Evolutionary conservation across 2,329 filamentous ascomycete species (phyloP).

Genomic region (Neofusicoccum sp.): DNA sequence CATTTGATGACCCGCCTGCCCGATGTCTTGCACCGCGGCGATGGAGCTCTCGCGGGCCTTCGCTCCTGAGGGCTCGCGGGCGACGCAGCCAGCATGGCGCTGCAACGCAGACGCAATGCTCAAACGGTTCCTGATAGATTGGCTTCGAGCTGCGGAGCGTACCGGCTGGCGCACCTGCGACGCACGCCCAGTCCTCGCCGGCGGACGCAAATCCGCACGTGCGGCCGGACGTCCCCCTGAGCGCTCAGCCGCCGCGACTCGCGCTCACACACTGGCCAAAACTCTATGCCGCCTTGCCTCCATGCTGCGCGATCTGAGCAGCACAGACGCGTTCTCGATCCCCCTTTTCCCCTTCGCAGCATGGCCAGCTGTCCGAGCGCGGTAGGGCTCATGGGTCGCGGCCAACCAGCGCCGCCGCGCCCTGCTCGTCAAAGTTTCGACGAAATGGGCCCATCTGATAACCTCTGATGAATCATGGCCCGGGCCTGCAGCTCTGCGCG

Average conservation of each 20-base stretch:
- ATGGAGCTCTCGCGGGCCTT: too few species aligned
- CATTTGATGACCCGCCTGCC: neutral
- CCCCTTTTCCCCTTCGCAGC: neutral
- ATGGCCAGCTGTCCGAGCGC: neutral
- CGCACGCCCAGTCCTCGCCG: neutral
- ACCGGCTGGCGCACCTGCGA: neutral
- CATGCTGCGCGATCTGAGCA: conserved; percentile 10
- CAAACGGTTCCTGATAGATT: conserved; percentile 15
- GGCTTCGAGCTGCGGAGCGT: neutral
- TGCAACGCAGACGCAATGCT: conserved; percentile 2
- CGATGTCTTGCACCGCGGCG: too few species aligned
- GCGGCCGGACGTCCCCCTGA: neutral
- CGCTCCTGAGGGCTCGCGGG: neutral
- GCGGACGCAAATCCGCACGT: neutral
- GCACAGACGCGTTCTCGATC: neutral
- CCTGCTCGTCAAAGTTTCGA: neutral
- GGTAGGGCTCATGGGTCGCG: neutral
- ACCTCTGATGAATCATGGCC: conserved; percentile 7
- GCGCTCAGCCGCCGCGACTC: neutral
- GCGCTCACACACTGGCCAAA: conserved; percentile 9
- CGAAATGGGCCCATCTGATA: neutral
- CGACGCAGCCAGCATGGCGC: neutral
- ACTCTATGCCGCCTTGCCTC: neutral
- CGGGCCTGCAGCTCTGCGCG: neutral
- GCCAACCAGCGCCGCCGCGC: neutral